Evolutionary conservation across 108 stramenopile species (phyloP).

Genomic region (Nitzschia palea): DNA sequence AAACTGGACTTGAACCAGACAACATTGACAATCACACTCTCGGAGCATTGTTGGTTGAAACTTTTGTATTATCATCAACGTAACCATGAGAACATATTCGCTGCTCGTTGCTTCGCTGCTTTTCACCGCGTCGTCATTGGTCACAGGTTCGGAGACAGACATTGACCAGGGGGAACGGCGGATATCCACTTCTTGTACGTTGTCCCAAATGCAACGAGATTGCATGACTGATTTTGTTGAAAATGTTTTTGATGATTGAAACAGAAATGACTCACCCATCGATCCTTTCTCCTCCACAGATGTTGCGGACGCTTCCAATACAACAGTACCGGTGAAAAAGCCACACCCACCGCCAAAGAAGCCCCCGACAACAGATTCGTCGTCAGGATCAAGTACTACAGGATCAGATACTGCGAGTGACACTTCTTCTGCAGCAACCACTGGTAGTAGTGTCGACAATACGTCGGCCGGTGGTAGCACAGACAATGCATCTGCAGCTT

Average conservation of each 20-base stretch:
- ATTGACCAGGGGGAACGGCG: neutral
- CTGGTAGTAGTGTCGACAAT: too few species aligned
- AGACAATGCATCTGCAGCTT: neutral
- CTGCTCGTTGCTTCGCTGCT: neutral
- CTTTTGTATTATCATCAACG: neutral
- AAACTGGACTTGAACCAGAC: neutral
- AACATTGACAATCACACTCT: neutral
- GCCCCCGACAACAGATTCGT: neutral
- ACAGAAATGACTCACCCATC: neutral
- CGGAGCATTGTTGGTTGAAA: neutral
- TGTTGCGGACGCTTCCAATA: neutral
- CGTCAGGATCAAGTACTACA: neutral
- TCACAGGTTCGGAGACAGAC: constrained; percentile 2
- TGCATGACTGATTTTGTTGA: neutral
- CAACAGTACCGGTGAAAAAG: neutral
- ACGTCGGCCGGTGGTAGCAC: neutral
- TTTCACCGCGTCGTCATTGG: neutral
- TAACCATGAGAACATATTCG: constrained; percentile 7
- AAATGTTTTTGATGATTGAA: neutral
- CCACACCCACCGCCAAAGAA: constrained; percentile 12
- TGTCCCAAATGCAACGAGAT: too few species aligned
- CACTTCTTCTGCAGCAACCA: too few species aligned
- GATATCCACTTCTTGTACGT: neutral
- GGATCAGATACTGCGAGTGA: too few species aligned
- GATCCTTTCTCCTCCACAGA: neutral